Base-by-base conservation (phyloP, 164 flowering plant species). In the Vitis labrusca region DNA sequence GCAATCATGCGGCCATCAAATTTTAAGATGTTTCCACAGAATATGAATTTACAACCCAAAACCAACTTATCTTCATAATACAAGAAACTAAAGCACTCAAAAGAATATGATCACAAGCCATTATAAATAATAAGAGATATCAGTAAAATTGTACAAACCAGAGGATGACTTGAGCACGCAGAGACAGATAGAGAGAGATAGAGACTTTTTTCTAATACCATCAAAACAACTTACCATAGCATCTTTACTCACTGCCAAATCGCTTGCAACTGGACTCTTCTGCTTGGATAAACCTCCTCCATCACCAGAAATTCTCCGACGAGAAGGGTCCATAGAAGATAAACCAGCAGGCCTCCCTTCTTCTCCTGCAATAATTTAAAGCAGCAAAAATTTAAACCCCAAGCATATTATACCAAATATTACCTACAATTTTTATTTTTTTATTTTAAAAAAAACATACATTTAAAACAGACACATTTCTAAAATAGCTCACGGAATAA, bases 321-420 rank as follows among this genome's bases (percentile, higher is more conserved):
- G 70, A 51, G 85, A 77, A 6, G 71, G 61, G 56, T 81, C 93
- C 73, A 72, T 60, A n/a, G 87, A 66, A 64, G 86, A 69, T 77
- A 88, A 74, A 37, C 84, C 92, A 64, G 78, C 67, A 44, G 70
- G 74, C 52, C 86, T 84, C 56, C 84, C 84, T 19, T 91, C 97
- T 67, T 86, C 92, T 59, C 81, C 91, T 88, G 76, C 51, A 67
- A 17, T 47, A 48, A 58, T 13, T 11, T 62, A 2, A 1, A 23
- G 16, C n/a, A 59, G 12, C n/a, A 52, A 62, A 60, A 19, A 15
- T 11, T 44, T 9, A 27, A 71, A 61, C 48, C 11, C 57, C 23
- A 30, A 64, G 14, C 1, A 52, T 32, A 61, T 14, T 10, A 4
- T 44, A 9, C 1, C 13, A 57, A 49, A 5, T 5, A 7, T 2